Evolutionary conservation across 805 yeast species (phyloP), one percentile per base, ranked within the genome.

Genomic region (Lipomyces sp.): DNA sequence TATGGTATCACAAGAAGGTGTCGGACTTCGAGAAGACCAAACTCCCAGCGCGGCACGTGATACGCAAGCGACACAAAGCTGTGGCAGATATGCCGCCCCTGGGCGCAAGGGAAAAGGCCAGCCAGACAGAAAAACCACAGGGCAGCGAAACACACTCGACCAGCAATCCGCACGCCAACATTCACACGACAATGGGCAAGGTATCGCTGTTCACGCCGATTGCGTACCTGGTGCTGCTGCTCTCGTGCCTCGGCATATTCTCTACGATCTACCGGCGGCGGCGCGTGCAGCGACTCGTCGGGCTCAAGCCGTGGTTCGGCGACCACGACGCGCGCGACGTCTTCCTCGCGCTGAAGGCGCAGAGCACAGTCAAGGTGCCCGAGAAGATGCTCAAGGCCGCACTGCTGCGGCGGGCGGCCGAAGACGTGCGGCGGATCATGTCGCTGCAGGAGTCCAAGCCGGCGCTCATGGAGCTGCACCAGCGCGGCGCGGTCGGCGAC

Each of bases 401-500:
- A 1, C 63, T 82, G 37, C 62, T 82, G 46, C 76, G 79, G 60
- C 77, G 86, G 70, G 86, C 95, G n/a, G 84, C 90, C 7, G 98
- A 91, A 70, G 85, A 89, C 10, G 74, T 93, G 49, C 81, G 95
- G 68, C 78, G 96, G 63, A 75, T 93, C 53, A 75, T 91, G 68
- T 84, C 86, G 63, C 71, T 89, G 65, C 84, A 85, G 65, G 97
- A 91, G 65, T 74, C 78, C 55, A 85, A 85, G 67, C 82, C 83
- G 4, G 80, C 76, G 49, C 78, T 88, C 63, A 80, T 77, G 44
- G 74, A 78, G 47, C 73, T 93, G 53, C 90, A 89, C 66, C 91
- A 90, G 64, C 80, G 80, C 47, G 98, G 98, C 0, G 81, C 89
- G 16, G 82, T 93, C 55, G 97, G 97, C 31, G 98, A 93, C 63